Base-by-base conservation (phyloP, 352 stramenopile genomes). In the Phytopythium montanum region DNA sequence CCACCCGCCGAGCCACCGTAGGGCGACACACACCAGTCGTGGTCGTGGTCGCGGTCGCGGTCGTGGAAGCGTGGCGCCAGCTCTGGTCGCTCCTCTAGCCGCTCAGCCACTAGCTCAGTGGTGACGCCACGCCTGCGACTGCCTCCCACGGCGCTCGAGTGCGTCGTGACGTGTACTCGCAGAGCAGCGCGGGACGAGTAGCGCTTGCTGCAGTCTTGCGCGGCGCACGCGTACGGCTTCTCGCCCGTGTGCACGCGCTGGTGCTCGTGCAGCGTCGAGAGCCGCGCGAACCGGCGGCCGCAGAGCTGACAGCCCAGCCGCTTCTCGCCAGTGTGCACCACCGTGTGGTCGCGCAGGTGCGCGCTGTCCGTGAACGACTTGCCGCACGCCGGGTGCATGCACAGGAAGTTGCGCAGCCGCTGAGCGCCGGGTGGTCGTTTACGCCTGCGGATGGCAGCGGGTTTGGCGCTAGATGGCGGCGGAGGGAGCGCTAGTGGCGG, bases 301-400 rank as follows among this genome's bases (percentile, higher is more conserved):
- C 79, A 89, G 6, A 62, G 65, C 5, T 53, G 46, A 42, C 77
- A 89, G 45, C 66, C 68, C 44, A 87, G 50, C 19, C 72, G 82
- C 74, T 87, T 87, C 60, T 87, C 79, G 52, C 79, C 76, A 34
- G 77, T 87, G 64, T 89, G 79, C n/a, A 89, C 79, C 36, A 87
- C 79, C 33, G 75, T 89, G 64, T 89, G 79, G 59, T 89, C 77
- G 56, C 77, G 65, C 50, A 88, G 62, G 45, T 90, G 77, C 36
- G 79, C 79, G 57, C 81, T 90, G 65, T 88, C 77, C 18, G 75
- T 75, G 57, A 90, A 90, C 25, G 77, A 83, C 61, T 90, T 90
- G 50, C 73, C 77, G 54, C 79, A 90, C 18, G 71, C 73, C 55
- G 77, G 77, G 54, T 90, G 75, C 59, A 83, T 83, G 48, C 79